Percentiles rank a stretch among this genome's conserved stretches.
Conservation (phyloP, 2,329 filamentous ascomycete species). For the Cytospora leucostoma region DNA sequence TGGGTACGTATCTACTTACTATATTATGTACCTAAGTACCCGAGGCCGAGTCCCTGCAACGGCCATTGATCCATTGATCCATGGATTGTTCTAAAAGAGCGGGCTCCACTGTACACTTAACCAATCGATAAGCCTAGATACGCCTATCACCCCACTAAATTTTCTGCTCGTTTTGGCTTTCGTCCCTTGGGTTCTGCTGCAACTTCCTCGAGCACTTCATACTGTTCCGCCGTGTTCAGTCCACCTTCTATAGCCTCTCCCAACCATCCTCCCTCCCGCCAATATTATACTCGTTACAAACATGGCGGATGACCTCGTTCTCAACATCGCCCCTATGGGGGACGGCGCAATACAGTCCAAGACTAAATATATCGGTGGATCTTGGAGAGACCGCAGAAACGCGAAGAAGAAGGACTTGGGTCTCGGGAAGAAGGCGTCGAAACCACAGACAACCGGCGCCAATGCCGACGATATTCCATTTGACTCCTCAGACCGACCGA, state of each 20-base stretch:
- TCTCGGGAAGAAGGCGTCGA: conserved; percentile 15
- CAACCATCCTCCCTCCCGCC: background rate
- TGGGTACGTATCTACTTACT: no score
- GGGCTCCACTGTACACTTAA: background rate
- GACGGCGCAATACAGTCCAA: conserved; percentile 10
- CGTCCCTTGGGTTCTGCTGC: background rate
- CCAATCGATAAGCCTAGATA: conserved; percentile 16
- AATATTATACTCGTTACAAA: background rate
- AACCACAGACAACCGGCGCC: conserved; percentile 4
- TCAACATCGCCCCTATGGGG: conserved; percentile 24
- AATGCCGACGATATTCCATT: conserved; percentile 43
- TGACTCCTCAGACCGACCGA: conserved; percentile 32
- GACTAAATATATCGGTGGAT: conserved; percentile 24
- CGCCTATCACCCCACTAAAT: conserved; percentile 20
- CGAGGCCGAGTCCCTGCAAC: no score
- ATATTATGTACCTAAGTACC: no score
- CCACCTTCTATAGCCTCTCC: background rate
- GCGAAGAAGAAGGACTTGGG: conserved; percentile 25
- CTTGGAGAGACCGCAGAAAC: conserved; percentile 24
- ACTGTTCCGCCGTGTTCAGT: background rate
- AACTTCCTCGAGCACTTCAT: background rate
- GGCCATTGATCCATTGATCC: no score
- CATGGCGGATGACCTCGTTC: conserved; percentile 25
- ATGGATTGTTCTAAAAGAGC: no score
- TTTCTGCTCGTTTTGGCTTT: conserved; percentile 3